Base-by-base conservation (phyloP, 352 stramenopile species). In the Pythium chondricola region DNA sequence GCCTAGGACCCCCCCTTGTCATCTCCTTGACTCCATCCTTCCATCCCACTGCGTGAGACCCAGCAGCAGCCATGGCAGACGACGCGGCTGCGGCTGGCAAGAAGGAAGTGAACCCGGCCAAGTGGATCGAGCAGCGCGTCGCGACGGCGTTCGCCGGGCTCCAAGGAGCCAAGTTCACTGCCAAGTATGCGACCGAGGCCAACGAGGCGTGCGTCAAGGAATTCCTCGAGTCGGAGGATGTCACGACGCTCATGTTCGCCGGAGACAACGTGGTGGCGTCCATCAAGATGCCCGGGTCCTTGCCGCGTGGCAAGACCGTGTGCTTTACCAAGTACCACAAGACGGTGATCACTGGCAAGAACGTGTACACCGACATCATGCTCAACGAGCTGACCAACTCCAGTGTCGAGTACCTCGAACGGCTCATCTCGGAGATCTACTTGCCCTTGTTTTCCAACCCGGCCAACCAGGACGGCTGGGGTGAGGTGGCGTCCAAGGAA, bases 401-500 rank as follows among this genome's bases (percentile, higher is more conserved):
- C 21, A 95, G 87, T 22, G 93, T 98, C 39, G 92, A 98, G 65
- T 95, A 98, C 60, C 62, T 99, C 16, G 95, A 99, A 58, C 82
- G 92, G 6, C 53, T 98, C 8, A 91, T 97, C 33, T 91, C 91
- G 14, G 93, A 98, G 48, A 79, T 98, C 7, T 97, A 98, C 60
- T 61, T 98, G 35, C 95, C 95, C 8, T 61, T 99, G 20, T 92
- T 98, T 32, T 97, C 83, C 21, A 99, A 99, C 53, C 76, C 78
- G 7, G 75, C 81, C 16, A 98, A 98, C 63, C 94, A 98, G 58
- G 78, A 93, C 45, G 88, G 77, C 7, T 99, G 95, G 95, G 95
- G 95, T 8, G 95, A 98, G 64, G 92, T 98, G 13, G 92, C 93
- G 1, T 97, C 91, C 14, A 92, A 96, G 37, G 95, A 99, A 58